Base-by-base conservation (phyloP, 495 filamentous ascomycete species). In the Aspergillus conjunctus region DNA sequence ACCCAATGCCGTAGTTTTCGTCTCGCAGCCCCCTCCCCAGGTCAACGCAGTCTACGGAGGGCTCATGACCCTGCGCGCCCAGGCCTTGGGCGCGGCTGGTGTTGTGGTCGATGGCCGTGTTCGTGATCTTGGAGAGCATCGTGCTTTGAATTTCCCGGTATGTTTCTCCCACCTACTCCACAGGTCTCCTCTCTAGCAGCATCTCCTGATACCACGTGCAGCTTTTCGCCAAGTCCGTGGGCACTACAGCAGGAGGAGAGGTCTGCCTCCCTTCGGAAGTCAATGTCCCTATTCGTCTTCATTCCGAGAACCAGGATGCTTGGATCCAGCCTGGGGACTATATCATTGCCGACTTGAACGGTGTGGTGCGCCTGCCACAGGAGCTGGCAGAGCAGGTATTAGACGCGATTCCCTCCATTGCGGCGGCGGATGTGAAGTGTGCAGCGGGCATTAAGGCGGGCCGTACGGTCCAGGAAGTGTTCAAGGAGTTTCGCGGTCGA, bases 41-140 rank as follows among this genome's bases (percentile, higher is more conserved):
- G 72, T 78, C 33, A 85, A 85, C 49, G 82, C 83, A 15, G 76
- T 82, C 54, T 86, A 82, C 57, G 83, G 83, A 30, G 81, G 83
- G 1, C 70, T 86, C 2, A 85, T 86, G 83, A 78, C 75, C 11
- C 73, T 72, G 0, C 70, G 82, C 17, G 83, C 83, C 41, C 66
- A 75, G 50, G 65, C 66, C 34, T 59, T 63, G 15, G 57, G 57
- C 12, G 73, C 66, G 8, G 64, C 59, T 8, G 74, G 73, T 9
- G 75, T 75, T 20, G 70, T 87, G 9, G 78, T 87, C 50, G 83
- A 87, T 61, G 84, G 84, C 11, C 69, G 81, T 3, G 71, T 85
- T 39, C 72, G 83, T 7, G 50, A 52, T 15, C 50, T 52, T 1
- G 22, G 17, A 5, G 50, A 52, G 30, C 50, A 52, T 9, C 50